phyloP scores from a whole-genome alignment of 768 basidiomycete species.

The Naematelia aurantialba region DNA sequence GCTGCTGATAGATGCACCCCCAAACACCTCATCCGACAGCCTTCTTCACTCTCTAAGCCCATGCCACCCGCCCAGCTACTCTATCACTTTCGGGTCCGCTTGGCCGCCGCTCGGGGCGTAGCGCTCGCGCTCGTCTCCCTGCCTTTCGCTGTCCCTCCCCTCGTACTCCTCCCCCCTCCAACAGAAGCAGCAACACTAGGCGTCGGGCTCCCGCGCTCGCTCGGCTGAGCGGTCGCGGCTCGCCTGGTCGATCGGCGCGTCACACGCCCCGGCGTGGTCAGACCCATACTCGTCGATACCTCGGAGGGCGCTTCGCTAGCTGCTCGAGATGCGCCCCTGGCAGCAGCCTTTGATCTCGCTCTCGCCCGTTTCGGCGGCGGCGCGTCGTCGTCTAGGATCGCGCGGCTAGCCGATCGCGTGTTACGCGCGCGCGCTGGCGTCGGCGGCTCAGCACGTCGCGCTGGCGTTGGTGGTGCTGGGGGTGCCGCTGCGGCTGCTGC shows the following conservation, averaged over 20 bases:
- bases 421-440: not conserved
- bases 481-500: too few relatives aligned
- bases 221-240: constrained; percentile 6
- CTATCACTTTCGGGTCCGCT: too few relatives aligned
- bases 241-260: constrained; percentile 6
- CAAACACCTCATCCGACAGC: not conserved
- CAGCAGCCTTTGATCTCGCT: not conserved
- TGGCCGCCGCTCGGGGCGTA: not conserved
- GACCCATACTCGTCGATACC: not conserved
- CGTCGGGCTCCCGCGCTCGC: constrained; percentile 12
- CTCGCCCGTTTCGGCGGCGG: constrained; percentile 2
- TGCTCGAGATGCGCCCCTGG: not conserved
- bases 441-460: too few relatives aligned
- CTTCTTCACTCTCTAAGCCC: not conserved
- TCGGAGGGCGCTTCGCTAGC: not conserved
- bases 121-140: not conserved
- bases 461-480: not conserved
- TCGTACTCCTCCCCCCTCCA: constrained; percentile 1
- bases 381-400: constrained; percentile 8
- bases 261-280: not conserved
- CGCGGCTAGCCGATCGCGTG: constrained; percentile 8
- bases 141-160: not conserved
- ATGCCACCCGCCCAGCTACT: too few relatives aligned
- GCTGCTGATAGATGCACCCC: too few relatives aligned
- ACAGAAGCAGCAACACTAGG: constrained; percentile 3